phyloP scores from a whole-genome alignment of 2,329 filamentous ascomycete species.

The Teratosphaeria destructans region DNA sequence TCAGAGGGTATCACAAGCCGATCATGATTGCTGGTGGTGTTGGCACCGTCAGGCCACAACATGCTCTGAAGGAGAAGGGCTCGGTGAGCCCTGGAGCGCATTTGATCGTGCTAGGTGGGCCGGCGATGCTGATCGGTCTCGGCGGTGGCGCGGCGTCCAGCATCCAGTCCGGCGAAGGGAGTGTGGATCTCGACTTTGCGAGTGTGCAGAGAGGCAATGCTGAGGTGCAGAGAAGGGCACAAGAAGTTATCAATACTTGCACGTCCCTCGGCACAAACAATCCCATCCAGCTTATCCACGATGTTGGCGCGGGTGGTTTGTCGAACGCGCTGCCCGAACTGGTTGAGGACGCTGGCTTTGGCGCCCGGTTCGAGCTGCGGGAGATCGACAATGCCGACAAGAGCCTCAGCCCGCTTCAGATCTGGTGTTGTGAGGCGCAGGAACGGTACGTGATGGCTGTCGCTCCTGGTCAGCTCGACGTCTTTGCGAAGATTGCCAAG shows the following conservation, averaged over 20 bases:
- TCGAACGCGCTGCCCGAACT: slow-evolving; percentile 79
- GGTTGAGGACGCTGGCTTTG: slow-evolving; percentile 82
- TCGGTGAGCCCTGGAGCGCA: slow-evolving; percentile 80
- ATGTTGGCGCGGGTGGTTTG: slow-evolving; percentile 86
- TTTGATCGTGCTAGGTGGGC: slow-evolving; percentile 85
- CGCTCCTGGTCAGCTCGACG: slow-evolving; percentile 66
- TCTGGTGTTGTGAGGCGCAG: slow-evolving; percentile 96
- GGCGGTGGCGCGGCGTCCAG: slow-evolving; percentile 92
- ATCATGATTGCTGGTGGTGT: slow-evolving; percentile 97
- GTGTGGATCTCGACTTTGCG: slow-evolving; percentile 88
- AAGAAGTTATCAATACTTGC: slow-evolving; percentile 97
- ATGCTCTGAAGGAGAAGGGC: slow-evolving; percentile 73
- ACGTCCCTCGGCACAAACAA: slow-evolving; percentile 72
- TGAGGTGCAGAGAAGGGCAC: slow-evolving; percentile 87
- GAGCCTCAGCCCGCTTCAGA: slow-evolving; percentile 89
- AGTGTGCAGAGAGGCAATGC: slow-evolving; percentile 96
- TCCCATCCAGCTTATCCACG: slow-evolving; percentile 94
- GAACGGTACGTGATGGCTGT: slow-evolving; percentile 91
- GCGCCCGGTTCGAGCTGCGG: slow-evolving; percentile 86
- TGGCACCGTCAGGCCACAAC: slow-evolving; percentile 80
- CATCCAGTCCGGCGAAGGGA: slow-evolving; percentile 76
- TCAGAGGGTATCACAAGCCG: slow-evolving; percentile 92
- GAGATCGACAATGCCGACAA: slow-evolving; percentile 84
- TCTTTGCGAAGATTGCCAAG: slow-evolving; percentile 56
- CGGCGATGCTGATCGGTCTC: slow-evolving; percentile 94